phyloP scores from a whole-genome alignment of 352 stramenopile species.

The Pythium grandisporangium region DNA sequence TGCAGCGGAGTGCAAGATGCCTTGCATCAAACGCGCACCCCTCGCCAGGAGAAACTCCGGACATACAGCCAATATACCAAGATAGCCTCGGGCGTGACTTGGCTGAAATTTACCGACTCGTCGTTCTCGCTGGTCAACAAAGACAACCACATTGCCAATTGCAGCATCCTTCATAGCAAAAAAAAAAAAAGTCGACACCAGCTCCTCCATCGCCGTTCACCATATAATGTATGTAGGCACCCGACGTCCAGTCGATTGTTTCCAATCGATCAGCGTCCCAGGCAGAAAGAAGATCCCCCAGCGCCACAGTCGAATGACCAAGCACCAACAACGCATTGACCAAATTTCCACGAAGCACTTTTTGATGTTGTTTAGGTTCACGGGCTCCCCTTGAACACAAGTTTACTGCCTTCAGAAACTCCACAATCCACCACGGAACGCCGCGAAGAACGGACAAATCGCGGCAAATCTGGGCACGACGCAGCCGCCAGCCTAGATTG shows the following conservation, averaged over 20 bases:
- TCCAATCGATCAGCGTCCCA: slow-evolving; percentile 11
- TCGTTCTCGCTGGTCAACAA: slow-evolving; percentile 9
- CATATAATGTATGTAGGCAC: slow-evolving; percentile 16
- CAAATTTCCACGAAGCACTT: slow-evolving; percentile 3
- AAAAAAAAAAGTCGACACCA: slow-evolving; percentile 25
- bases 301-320: slow-evolving; percentile 11
- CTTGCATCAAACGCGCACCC: slow-evolving; percentile 10
- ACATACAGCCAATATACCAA: slow-evolving; percentile 8
- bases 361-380: slow-evolving; percentile 5
- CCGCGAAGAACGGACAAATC: slow-evolving; percentile 17
- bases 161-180: slow-evolving; percentile 19
- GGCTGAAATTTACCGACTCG: slow-evolving; percentile 8
- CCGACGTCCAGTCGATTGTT: slow-evolving; percentile 12
- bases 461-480: slow-evolving; percentile 9
- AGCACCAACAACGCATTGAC: slow-evolving; percentile 21
- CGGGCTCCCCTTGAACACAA: slow-evolving; percentile 6
- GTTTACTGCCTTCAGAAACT: slow-evolving; percentile 12
- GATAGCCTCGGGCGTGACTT: slow-evolving; percentile 7
- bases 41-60: slow-evolving; percentile 8
- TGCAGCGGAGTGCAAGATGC: slow-evolving; percentile 13
- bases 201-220: slow-evolving; percentile 14
- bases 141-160: slow-evolving; percentile 4
- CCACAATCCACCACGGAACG: slow-evolving; percentile 16
- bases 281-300: slow-evolving; percentile 11
- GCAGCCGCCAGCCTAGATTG: slow-evolving; percentile 6